Percentiles rank a stretch among this genome's conserved stretches.
These are phyloP conservation scores for Cornus suecica DNA, from an alignment of 148 eudicot genomes.

Conservation along the genomic window DNA sequence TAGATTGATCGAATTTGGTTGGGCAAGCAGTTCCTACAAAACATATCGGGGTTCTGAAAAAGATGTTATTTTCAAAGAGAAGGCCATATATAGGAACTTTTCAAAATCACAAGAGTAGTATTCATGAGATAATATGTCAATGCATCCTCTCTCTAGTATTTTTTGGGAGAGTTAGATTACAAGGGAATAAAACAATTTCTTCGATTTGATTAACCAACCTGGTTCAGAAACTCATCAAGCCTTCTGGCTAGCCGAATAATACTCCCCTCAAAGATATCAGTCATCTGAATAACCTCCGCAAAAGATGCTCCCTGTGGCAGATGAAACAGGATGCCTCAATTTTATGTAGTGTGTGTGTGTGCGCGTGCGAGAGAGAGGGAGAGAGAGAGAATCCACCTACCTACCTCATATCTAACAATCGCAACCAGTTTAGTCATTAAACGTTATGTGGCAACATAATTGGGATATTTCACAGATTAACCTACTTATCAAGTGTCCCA, in stretches of 20 bases:
- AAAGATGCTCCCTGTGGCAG: constrained; percentile 74
- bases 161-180: background rate
- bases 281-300: constrained; percentile 93
- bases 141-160: background rate
- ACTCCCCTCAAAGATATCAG: constrained; percentile 97
- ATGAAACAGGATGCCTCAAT: background rate
- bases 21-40: background rate
- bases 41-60: background rate
- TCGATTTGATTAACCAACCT: constrained; percentile 41
- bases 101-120: background rate
- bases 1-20: background rate
- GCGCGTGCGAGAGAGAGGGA: background rate
- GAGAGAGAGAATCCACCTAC: background rate
- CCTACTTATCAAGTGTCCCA: too few relatives aligned
- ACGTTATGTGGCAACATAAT: too few relatives aligned
- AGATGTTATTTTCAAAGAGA: too few relatives aligned
- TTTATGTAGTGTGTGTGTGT: too few relatives aligned
- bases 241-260: constrained; percentile 87
- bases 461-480: too few relatives aligned
- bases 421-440: background rate
- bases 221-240: constrained; percentile 95
- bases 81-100: background rate
- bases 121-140: background rate
- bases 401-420: background rate
- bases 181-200: constrained; percentile 8